Conservation (phyloP, 2,329 filamentous ascomycete species). For the Lasiodiplodia hormozganensis region DNA sequence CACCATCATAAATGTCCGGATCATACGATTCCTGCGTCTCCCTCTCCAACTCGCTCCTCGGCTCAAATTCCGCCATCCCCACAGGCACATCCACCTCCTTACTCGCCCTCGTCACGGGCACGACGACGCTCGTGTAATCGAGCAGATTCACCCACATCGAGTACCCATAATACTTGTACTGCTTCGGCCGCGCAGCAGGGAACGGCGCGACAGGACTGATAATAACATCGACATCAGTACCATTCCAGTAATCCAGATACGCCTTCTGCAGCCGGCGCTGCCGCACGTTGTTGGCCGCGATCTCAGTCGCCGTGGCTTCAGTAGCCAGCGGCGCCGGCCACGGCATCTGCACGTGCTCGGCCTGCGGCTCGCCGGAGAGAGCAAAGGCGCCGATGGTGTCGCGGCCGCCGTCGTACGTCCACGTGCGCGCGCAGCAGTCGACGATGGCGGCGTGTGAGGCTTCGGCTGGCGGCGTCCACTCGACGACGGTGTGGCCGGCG, state of each 20-base stretch:
- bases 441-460: slow-evolving; percentile 2
- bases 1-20: slow-evolving; percentile 30
- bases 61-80: slow-evolving; percentile 36
- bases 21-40: slow-evolving; percentile 19
- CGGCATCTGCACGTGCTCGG: slow-evolving; percentile 35
- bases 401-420: slow-evolving; percentile 7
- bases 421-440: slow-evolving; percentile 14
- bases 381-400: slow-evolving; percentile 17
- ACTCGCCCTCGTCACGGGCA: slow-evolving; percentile 64
- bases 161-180: slow-evolving; percentile 58
- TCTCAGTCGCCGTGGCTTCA: slow-evolving; percentile 37
- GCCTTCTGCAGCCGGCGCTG: slow-evolving; percentile 41
- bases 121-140: slow-evolving; percentile 62
- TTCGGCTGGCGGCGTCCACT: slow-evolving; percentile 29
- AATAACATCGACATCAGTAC: slow-evolving; percentile 47
- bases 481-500: slow-evolving; percentile 39
- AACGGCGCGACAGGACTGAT: slow-evolving; percentile 47
- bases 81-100: slow-evolving; percentile 55
- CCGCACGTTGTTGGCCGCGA: slow-evolving; percentile 37
- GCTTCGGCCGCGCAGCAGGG: slow-evolving; percentile 50
- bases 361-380: slow-evolving; percentile 43
- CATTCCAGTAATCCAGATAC: slow-evolving; percentile 49
- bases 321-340: not conserved
- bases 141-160: slow-evolving; percentile 59
- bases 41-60: slow-evolving; percentile 28